Evolutionary conservation across 148 eudicot species (phyloP), one percentile per base, ranked within the genome.

Genomic region (Mesembryanthemum crystallinum): DNA sequence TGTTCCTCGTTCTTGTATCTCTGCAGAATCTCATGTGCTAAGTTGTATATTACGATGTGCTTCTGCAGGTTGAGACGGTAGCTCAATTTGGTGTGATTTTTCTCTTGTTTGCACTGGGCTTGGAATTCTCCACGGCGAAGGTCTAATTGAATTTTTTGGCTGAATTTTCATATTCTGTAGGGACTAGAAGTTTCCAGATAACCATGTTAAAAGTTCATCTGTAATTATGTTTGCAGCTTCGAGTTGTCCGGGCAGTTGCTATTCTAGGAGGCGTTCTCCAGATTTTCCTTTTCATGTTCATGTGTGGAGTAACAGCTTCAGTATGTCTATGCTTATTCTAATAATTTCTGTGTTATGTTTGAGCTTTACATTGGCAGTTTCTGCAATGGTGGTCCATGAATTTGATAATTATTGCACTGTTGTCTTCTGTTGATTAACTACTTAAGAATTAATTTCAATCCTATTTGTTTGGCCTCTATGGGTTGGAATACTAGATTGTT

Each of bases 31-130:
- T 65, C 15, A 29, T 28, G 14, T 42, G 43, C 72, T 20, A 43
- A 59, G 17, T 23, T 78, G 67, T 45, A 43, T 73, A 0, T 11
- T 21, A 20, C 71, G 39, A 49, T 76, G 8, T 66, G 69, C 32
- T 76, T 18, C 62, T 80, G 68, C 82, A 96, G 99, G 99, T 96
- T 60, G 99, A 96, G 79, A 96, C 99, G n/a, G 99, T 96, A 72
- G 99, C 99, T 77, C 99, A 96, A 79, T 96, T 96, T 87, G 99
- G 99, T 83, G 99, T 96, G 20, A 91, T 96, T 74, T 96, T 96
- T 73, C 99, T 96, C 75, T 90, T 96, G 70, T 96, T 96, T 84
- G 99, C 99, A 1, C 79, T 96, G 85, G 99, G 99, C 54, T 76
- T 96, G 81, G 99, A 96, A 80, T 96, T 96, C 87, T 96, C 99